These are phyloP conservation scores for Colletotrichum lupini DNA, from an alignment of 2,329 filamentous ascomycete species.

Conservation along the genomic window DNA sequence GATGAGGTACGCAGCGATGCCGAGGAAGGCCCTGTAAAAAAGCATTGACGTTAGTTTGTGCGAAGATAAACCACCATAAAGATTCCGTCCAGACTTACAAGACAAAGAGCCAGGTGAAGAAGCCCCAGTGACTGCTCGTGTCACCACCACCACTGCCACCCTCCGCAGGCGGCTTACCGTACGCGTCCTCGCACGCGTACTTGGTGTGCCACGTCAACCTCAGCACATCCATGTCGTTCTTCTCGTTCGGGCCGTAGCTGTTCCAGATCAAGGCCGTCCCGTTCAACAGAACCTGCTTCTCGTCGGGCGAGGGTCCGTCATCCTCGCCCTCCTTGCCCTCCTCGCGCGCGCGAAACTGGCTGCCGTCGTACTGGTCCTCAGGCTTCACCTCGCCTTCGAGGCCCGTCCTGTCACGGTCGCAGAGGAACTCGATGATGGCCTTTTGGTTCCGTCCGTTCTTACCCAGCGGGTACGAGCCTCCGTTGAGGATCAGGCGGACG, in stretches of 20 bases:
- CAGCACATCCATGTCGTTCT: slow-evolving; percentile 70
- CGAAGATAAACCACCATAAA: background rate
- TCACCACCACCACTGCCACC: slow-evolving; percentile 50
- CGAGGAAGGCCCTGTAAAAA: slow-evolving; percentile 79
- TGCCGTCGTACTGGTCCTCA: slow-evolving; percentile 62
- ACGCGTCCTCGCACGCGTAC: slow-evolving; percentile 77
- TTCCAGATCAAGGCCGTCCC: slow-evolving; percentile 79
- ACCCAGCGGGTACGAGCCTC: slow-evolving; percentile 67
- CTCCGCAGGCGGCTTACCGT: slow-evolving; percentile 50
- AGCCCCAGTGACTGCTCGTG: slow-evolving; percentile 79
- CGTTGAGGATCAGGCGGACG: slow-evolving; percentile 73
- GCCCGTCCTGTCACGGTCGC: slow-evolving; percentile 78
- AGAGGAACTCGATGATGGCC: slow-evolving; percentile 87
- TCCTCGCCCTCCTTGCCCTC: slow-evolving; percentile 50
- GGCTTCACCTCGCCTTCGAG: slow-evolving; percentile 75
- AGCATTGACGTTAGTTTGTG: slow-evolving; percentile 36
- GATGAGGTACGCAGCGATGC: slow-evolving; percentile 89
- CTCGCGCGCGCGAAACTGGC: slow-evolving; percentile 41
- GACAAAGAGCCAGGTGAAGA: slow-evolving; percentile 97
- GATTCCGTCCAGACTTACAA: slow-evolving; percentile 71
- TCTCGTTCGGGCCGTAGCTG: slow-evolving; percentile 73
- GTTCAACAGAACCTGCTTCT: slow-evolving; percentile 65
- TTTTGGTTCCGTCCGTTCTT: slow-evolving; percentile 70
- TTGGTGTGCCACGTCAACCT: slow-evolving; percentile 88
- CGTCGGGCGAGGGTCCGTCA: slow-evolving; percentile 47